Evolutionary conservation across 2,329 filamentous ascomycete genomes (phyloP).

Genomic region (Huntiella savannae): DNA sequence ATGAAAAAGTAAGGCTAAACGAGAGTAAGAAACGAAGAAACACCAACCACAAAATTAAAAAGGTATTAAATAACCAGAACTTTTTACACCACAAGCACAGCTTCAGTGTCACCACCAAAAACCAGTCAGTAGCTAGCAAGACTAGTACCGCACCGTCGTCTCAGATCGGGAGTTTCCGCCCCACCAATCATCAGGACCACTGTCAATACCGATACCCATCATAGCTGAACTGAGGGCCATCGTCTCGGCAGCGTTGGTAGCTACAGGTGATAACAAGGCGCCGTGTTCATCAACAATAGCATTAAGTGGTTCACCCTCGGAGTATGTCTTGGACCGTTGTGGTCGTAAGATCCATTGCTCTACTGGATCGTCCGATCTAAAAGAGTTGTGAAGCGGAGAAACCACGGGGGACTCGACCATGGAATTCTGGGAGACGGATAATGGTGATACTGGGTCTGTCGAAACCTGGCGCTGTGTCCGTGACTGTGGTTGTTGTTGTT

Average conservation of each 20-base stretch:
- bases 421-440: not conserved
- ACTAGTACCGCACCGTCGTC: too few species aligned
- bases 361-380: too few species aligned
- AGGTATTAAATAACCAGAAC: too few species aligned
- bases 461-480: not conserved
- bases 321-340: not conserved
- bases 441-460: not conserved
- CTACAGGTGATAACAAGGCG: not conserved
- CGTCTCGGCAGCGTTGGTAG: slow-evolving; percentile 6
- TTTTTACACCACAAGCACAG: too few species aligned
- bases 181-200: slow-evolving; percentile 18
- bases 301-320: not conserved
- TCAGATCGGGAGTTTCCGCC: too few species aligned
- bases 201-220: slow-evolving; percentile 29
- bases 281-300: not conserved
- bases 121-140: too few species aligned
- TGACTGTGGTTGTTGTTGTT: too few species aligned
- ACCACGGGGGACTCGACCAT: not conserved
- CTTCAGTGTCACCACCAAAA: too few species aligned
- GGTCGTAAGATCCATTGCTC: not conserved
- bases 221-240: slow-evolving; percentile 29
- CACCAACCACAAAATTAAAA: too few species aligned
- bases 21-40: not conserved
- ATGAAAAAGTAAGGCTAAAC: not conserved
- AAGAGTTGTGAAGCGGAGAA: not conserved